Evolutionary conservation across 768 basidiomycete species (phyloP).

Genomic region (Leccinum fibrillosum): DNA sequence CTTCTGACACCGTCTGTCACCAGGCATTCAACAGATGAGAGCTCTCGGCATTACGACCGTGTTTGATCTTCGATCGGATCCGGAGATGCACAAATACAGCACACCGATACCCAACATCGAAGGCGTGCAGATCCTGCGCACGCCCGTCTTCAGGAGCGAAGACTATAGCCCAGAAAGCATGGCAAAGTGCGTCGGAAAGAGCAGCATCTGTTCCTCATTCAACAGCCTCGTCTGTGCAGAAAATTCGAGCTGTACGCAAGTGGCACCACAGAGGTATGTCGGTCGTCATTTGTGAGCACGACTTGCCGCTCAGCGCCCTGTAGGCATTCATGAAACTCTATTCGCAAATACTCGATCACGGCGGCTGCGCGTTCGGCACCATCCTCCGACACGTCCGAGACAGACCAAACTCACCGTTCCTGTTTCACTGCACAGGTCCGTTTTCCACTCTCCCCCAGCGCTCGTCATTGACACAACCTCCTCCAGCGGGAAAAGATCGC

Average conservation of each 20-base stretch:
- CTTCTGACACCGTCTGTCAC: slow-evolving; percentile 1
- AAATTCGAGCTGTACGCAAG: slow-evolving; percentile 66
- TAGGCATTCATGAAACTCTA: slow-evolving; percentile 82
- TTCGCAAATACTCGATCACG: slow-evolving; percentile 76
- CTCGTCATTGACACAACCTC: not conserved
- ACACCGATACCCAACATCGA: slow-evolving; percentile 61
- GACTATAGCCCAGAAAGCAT: slow-evolving; percentile 84
- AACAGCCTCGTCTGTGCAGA: slow-evolving; percentile 20
- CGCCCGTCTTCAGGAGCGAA: slow-evolving; percentile 63
- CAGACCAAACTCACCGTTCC: slow-evolving; percentile 55
- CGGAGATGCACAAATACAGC: slow-evolving; percentile 73
- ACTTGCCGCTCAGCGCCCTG: not conserved
- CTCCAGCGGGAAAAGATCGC: slow-evolving; percentile 73
- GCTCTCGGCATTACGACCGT: slow-evolving; percentile 63
- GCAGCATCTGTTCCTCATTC: not conserved
- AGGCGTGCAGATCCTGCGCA: slow-evolving; percentile 56
- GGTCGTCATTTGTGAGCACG: not conserved
- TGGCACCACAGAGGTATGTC: slow-evolving; percentile 71
- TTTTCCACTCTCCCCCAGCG: not conserved
- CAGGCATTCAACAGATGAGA: slow-evolving; percentile 57
- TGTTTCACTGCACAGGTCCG: slow-evolving; percentile 77
- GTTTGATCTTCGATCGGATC: slow-evolving; percentile 78
- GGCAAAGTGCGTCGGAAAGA: slow-evolving; percentile 65
- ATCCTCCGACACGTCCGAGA: slow-evolving; percentile 76
- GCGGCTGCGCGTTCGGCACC: slow-evolving; percentile 60